Base-by-base conservation (phyloP, 2,329 filamentous ascomycete genomes). In the Tolypocladium endophyticum region DNA sequence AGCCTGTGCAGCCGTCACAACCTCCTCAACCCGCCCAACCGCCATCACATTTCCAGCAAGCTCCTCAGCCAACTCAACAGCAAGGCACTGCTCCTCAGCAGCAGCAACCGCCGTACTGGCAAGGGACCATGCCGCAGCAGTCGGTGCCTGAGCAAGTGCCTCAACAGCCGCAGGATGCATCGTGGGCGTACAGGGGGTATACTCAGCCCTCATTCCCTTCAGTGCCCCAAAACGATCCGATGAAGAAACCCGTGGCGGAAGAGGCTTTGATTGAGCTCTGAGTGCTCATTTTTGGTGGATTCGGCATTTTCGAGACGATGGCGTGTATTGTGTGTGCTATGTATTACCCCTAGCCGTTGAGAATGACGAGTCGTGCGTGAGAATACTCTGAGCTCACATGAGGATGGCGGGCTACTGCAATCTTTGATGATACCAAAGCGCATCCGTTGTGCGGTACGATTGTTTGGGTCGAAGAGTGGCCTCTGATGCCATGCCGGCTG, bases 231-330 rank as follows among this genome's bases (percentile, higher is more conserved):
- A 79, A 73, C 56, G 75, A 76, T 52, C 74, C 73, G 3, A 62
- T 68, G 30, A 69, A 71, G 62, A 68, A 79, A 67, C 82, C 81
- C 18, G 80, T 77, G 1, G 80, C 88, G 55, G 89, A 93, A 73
- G 90, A 93, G 73, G 88, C 86, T 61, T 74, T 94, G 68, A 94
- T 94, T 73, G 90, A 94, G 72, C 78, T 93, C 62, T 92, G 69
- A 43, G 25, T 33, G 18, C 5, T 41, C 14, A 12, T 33, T 23
- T 14, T 54, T 35, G 30, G 33, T 33, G 16, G 47, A n/a, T 30
- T 36, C 5, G 53, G 9, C n/a, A 14, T 18, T 28, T 43, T 30
- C 23, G 38, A 35, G 36, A 43, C 47, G 54, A 39, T 20, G 55
- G 54, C 39, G 18, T 47, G 43, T n/a, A 23, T 39, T 56, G 2